Base-by-base conservation (phyloP, 768 basidiomycete genomes). In the Kwoniella sp. region DNA sequence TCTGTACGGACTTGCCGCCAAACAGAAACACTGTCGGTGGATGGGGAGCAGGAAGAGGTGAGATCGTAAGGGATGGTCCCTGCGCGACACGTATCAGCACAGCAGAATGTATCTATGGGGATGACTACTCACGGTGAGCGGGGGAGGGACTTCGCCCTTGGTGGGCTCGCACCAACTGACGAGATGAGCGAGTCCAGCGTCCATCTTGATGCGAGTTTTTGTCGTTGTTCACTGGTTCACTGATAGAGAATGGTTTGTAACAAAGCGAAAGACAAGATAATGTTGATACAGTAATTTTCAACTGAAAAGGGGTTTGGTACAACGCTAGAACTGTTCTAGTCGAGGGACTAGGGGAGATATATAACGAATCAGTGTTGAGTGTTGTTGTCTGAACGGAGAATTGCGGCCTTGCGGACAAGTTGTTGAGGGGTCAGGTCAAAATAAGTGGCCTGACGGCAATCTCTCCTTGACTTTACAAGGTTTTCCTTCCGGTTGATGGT, bases 1-100 rank as follows among this genome's bases (percentile, higher is more conserved):
- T 90, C 15, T 90, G 85, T 60, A 93, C 92, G 56, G 91, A 83
- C 36, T 93, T 86, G 17, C 94, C 93, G 48, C 92, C 95, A 56
- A 76, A 79, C 29, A 79, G 61, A 67, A 75, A 77, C 44, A 79
- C 58, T 22, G 71, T 71, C 1, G 74, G 74, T 22, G 69, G 65
- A 48, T 57, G 54, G 1, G 74, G 70, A 15, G 68, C 27, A 13
- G 65, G 63, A 0, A 76, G 66, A 1, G 73, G 68, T 12, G 74
- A 74, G 47, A 75, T 67, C 44, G 77, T 75, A 48, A 76, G 60
- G 7, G 76, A 75, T 9, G 78, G 76, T 10, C 76, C 76, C 76
- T 77, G 48, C 5, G 24, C 49, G 36, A 25, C 25, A 54, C 30
- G 50, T 21, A 17, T 55, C 10, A 47, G 51, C 33, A 15, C 37